Conservation (phyloP, 2,329 filamentous ascomycete genomes). For the Polytolypa hystricis region DNA sequence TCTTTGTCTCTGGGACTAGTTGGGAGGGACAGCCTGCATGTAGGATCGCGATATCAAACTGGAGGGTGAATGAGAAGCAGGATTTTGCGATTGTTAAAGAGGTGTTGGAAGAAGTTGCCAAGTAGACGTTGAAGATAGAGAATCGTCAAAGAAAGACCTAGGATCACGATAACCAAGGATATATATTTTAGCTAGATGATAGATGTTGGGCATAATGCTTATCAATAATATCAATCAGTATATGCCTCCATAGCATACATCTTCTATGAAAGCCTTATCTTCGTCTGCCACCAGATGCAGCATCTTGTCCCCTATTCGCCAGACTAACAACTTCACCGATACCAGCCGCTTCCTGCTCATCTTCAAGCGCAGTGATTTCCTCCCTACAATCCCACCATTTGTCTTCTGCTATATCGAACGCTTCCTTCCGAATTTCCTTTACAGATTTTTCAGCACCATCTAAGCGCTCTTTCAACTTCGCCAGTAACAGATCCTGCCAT, state of each 20-base stretch:
- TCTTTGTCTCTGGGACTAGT: constrained; percentile 72
- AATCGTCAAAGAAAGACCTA: too few relatives aligned
- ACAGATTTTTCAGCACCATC: constrained; percentile 48
- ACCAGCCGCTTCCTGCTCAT: constrained; percentile 89
- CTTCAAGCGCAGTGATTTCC: constrained; percentile 81
- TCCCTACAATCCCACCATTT: constrained; percentile 99
- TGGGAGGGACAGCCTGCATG: constrained; percentile 67
- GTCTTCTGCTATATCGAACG: constrained; percentile 83
- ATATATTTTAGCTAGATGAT: too few relatives aligned
- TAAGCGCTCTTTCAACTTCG: constrained; percentile 57
- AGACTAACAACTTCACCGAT: constrained; percentile 91
- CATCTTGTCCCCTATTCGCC: constrained; percentile 54
- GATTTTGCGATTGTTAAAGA: constrained; percentile 56
- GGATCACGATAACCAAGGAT: too few relatives aligned
- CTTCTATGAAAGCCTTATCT: constrained; percentile 16
- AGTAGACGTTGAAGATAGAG: neutral
- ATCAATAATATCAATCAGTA: neutral
- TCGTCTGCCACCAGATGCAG: constrained; percentile 37
- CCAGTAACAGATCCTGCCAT: constrained; percentile 83
- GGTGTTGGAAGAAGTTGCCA: constrained; percentile 46
- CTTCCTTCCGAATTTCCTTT: constrained; percentile 87
- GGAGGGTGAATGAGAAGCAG: constrained; percentile 58
- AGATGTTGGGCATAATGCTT: too few relatives aligned
- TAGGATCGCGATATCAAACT: constrained; percentile 78
- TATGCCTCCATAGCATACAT: neutral